Percentiles rank a stretch among this genome's conserved stretches.
These are phyloP conservation scores for Stentor roeselii DNA, from an alignment of 73 alveolate species.

Conservation along the genomic window DNA sequence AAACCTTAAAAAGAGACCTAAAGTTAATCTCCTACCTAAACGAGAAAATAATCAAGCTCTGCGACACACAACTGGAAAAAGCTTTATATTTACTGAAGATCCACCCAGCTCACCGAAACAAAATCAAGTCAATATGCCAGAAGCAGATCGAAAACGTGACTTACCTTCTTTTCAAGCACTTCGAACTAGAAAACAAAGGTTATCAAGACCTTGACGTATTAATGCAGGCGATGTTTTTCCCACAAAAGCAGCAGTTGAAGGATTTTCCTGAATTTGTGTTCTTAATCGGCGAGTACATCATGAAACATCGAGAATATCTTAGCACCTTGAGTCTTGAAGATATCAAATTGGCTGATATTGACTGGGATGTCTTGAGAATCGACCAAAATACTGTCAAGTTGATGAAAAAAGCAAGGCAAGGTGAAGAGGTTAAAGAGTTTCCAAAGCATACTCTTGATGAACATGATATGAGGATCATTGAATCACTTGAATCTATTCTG, in stretches of 20 bases:
- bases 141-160: background rate
- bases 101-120: background rate
- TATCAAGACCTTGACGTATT: background rate
- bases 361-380: conserved; percentile 23
- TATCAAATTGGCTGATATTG: background rate
- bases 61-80: background rate
- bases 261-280: conserved; percentile 1
- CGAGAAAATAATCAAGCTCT: background rate
- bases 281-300: conserved; percentile 21
- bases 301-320: conserved; percentile 24
- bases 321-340: background rate
- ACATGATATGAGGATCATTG: background rate
- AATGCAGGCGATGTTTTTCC: conserved; percentile 21
- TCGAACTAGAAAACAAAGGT: background rate
- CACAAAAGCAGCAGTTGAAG: background rate
- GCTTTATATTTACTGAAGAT: background rate
- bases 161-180: background rate
- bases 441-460: background rate
- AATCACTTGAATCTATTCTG: background rate
- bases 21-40: background rate
- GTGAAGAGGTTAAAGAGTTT: background rate
- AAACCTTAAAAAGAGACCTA: background rate
- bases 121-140: background rate
- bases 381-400: background rate
- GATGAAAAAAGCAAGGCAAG: background rate